Conservation (phyloP, 2,329 filamentous ascomycete genomes). For the Fusarium floridanum region DNA sequence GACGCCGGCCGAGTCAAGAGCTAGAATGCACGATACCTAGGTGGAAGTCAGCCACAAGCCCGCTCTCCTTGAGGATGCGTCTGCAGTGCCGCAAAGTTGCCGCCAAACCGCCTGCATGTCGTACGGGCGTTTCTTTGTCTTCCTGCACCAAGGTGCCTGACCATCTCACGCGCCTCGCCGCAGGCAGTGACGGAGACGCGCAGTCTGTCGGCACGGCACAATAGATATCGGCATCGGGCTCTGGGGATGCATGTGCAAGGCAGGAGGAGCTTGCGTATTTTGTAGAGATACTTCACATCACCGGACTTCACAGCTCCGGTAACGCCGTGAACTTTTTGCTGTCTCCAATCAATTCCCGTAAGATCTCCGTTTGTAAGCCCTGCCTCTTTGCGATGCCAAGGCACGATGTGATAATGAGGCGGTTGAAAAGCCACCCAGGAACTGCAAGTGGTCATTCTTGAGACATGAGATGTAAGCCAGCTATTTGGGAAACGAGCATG, state of each 20-base stretch:
- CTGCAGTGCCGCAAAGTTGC: neutral
- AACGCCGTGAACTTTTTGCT: neutral
- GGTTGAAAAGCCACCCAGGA: neutral
- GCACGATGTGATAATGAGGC: neutral
- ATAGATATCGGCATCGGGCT: neutral
- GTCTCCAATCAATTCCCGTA: neutral
- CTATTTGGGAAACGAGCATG: slow-evolving; percentile 7
- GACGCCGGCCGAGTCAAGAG: slow-evolving; percentile 11
- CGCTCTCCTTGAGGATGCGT: neutral
- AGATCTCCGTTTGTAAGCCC: neutral
- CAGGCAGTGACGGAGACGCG: slow-evolving; percentile 38
- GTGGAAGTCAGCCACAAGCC: neutral
- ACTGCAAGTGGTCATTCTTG: slow-evolving; percentile 5
- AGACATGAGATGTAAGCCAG: slow-evolving; percentile 22
- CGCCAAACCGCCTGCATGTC: neutral
- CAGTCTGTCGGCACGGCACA: slow-evolving; percentile 7
- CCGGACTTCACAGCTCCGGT: neutral
- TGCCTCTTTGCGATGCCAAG: neutral
- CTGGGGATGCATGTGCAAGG: slow-evolving; percentile 6
- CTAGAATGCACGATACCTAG: slow-evolving; percentile 16
- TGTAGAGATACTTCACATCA: neutral
- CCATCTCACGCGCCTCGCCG: slow-evolving; percentile 11
- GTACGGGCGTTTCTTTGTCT: neutral
- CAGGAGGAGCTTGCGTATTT: slow-evolving; percentile 31
- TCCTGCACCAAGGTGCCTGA: neutral